These are phyloP conservation scores for Coemansia sp. DNA, from an alignment of 192 early-diverging fungal genomes.

Conservation along the genomic window DNA sequence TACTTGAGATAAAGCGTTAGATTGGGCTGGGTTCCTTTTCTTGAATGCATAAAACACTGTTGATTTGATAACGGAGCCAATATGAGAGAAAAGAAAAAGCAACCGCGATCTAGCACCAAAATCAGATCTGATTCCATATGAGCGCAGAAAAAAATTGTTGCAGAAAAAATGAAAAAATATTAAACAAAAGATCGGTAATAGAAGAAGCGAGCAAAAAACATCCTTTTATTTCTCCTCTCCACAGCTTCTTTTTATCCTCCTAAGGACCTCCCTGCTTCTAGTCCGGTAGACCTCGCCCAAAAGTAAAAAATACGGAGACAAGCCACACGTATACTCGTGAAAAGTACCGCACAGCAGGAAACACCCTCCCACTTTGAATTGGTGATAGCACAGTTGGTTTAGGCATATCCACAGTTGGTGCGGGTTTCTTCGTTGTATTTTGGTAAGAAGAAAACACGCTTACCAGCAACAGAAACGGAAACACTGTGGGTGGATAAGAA, in stretches of 20 bases:
- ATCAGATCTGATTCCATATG: not conserved
- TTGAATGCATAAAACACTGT: not conserved
- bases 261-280: not conserved
- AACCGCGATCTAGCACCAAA: not conserved
- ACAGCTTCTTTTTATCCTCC: not conserved
- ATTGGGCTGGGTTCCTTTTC: too few relatives aligned
- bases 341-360: too few relatives aligned
- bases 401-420: too few relatives aligned
- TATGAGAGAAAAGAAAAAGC: not conserved
- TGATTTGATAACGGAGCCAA: not conserved
- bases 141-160: conserved; percentile 3
- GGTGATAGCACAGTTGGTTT: too few relatives aligned
- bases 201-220: conserved; percentile 1
- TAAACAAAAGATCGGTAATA: not conserved
- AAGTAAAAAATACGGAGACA: too few relatives aligned
- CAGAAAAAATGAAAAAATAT: not conserved
- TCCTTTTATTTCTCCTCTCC: conserved; percentile 4
- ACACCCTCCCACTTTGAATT: too few relatives aligned
- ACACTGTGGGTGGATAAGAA: not conserved
- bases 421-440: too few relatives aligned
- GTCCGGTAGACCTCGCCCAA: not conserved
- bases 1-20: too few relatives aligned
- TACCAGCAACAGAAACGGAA: too few relatives aligned
- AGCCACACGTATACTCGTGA: too few relatives aligned
- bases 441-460: too few relatives aligned